Conservation (phyloP, 306 rosid species). For the Lablab purpureus region DNA sequence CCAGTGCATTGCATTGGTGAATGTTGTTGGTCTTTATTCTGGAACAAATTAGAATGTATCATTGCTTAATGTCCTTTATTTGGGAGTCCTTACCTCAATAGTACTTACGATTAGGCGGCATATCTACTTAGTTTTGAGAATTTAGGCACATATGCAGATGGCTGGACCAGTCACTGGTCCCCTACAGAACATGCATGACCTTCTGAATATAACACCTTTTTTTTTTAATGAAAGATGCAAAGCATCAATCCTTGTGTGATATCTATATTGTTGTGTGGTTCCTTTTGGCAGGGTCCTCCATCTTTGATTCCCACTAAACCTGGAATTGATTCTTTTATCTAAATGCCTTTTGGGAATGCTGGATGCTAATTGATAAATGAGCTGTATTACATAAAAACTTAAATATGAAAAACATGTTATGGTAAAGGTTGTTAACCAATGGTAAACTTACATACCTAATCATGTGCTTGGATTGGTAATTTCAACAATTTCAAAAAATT, state of each 20-base stretch:
- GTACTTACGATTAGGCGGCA: neutral
- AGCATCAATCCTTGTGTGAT: constrained; percentile 46
- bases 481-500: too few species aligned
- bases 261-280: constrained; percentile 21
- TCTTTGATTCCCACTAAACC: constrained; percentile 37
- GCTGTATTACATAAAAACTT: neutral
- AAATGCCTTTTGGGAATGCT: constrained; percentile 11
- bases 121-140: constrained; percentile 16
- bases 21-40: neutral
- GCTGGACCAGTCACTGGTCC: constrained; percentile 31
- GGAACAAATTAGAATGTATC: neutral
- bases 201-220: constrained; percentile 25
- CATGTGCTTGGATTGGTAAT: too few species aligned
- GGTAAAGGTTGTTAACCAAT: neutral
- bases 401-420: neutral
- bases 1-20: neutral
- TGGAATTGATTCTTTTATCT: constrained; percentile 45
- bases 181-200: constrained; percentile 39
- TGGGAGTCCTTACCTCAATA: neutral
- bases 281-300: constrained; percentile 29
- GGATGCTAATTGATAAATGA: constrained; percentile 29
- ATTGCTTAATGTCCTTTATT: neutral
- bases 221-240: constrained; percentile 7
- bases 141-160: constrained; percentile 31
- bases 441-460: too few species aligned